phyloP scores from a whole-genome alignment of 306 rosid genomes.

The Prosopis cineraria region DNA sequence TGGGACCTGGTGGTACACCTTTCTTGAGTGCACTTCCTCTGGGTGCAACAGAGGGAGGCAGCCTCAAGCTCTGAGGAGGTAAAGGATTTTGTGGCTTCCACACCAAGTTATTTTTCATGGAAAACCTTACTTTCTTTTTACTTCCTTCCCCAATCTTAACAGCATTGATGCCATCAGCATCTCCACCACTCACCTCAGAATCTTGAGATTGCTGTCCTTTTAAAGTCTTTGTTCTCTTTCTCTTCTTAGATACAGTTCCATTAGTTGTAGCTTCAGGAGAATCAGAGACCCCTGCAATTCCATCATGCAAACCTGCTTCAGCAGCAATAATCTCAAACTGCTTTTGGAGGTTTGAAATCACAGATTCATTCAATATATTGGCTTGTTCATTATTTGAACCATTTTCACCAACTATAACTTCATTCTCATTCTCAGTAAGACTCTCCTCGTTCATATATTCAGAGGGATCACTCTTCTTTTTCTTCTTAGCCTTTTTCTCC shows the following conservation, averaged over 20 bases:
- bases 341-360: conserved; percentile 77
- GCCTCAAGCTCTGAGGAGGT: conserved; percentile 86
- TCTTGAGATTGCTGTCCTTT: conserved; percentile 43
- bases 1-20: conserved; percentile 96
- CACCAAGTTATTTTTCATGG: conserved; percentile 89
- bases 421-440: conserved; percentile 27
- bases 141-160: conserved; percentile 74
- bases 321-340: conserved; percentile 92
- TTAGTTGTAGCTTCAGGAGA: conserved; percentile 32
- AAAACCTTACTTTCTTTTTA: conserved; percentile 81
- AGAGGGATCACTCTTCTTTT: conserved; percentile 31
- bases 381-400: conserved; percentile 40
- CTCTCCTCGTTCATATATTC: conserved; percentile 26
- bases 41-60: conserved; percentile 94
- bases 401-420: conserved; percentile 38
- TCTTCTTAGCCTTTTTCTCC: conserved; percentile 42
- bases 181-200: conserved; percentile 40
- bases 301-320: conserved; percentile 64
- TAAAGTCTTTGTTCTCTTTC: conserved; percentile 76
- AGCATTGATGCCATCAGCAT: conserved; percentile 39
- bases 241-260: conserved; percentile 64
- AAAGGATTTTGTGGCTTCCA: conserved; percentile 95
- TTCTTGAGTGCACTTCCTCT: conserved; percentile 99
- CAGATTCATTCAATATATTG: conserved; percentile 49
- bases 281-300: conserved; percentile 47